These are phyloP conservation scores for Auricularia auricula-judae DNA, from an alignment of 768 basidiomycete species.

Conservation along the genomic window DNA sequence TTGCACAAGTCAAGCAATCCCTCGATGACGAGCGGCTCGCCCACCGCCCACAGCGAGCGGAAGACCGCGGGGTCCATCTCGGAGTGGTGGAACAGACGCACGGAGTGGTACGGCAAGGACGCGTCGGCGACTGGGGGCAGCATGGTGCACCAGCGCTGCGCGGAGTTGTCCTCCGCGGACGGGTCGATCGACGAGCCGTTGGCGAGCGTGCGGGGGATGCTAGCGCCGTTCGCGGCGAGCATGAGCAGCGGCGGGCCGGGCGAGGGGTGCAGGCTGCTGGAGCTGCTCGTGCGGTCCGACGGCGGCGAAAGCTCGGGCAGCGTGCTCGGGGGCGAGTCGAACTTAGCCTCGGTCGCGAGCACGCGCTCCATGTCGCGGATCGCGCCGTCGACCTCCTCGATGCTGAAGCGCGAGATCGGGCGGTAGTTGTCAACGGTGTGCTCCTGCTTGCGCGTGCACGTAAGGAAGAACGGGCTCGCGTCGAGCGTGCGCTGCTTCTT, in stretches of 20 bases:
- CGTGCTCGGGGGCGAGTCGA: not conserved
- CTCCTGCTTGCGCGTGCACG: conserved; percentile 60
- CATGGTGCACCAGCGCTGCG: not conserved
- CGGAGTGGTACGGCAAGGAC: conserved; percentile 35
- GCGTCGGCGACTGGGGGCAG: conserved; percentile 8
- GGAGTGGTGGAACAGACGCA: conserved; percentile 33
- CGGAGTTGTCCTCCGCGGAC: not conserved
- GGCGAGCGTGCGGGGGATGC: not conserved
- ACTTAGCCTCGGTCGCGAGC: conserved; percentile 15
- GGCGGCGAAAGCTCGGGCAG: not conserved
- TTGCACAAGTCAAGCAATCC: conserved; percentile 50
- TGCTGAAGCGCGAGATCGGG: conserved; percentile 69
- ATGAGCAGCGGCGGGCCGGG: not conserved
- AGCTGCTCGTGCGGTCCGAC: conserved; percentile 5
- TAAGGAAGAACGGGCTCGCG: conserved; percentile 60
- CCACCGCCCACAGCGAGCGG: conserved; percentile 57
- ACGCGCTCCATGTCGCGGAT: conserved; percentile 51
- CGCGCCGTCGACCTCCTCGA: conserved; percentile 48
- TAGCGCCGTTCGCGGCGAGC: not conserved
- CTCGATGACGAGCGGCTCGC: conserved; percentile 71
- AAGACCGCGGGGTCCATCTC: conserved; percentile 52
- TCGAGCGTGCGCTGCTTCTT: conserved; percentile 41
- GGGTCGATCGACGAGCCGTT: not conserved
- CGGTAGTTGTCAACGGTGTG: conserved; percentile 60
- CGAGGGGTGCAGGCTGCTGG: conserved; percentile 6